Percentiles rank a stretch among this genome's conserved stretches.
Conservation (phyloP, 768 basidiomycete species). For the Leccinum uliginosum region DNA sequence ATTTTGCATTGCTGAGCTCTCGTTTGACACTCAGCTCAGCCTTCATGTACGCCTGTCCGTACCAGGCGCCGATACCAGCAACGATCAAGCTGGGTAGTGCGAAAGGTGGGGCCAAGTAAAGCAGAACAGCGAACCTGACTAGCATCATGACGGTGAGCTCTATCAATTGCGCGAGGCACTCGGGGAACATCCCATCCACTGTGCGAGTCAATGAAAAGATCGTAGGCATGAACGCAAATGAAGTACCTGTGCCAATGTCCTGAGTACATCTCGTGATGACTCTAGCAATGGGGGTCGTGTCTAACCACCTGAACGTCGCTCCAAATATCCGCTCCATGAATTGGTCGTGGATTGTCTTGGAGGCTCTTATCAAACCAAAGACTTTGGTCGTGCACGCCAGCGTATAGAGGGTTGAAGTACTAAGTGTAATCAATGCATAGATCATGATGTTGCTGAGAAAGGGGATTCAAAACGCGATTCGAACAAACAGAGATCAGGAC, state of each 20-base stretch:
- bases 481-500: not conserved
- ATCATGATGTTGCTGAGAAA: constrained; percentile 44
- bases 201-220: not conserved
- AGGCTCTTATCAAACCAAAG: constrained; percentile 48
- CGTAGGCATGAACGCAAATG: not conserved
- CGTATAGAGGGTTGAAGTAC: constrained; percentile 30
- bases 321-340: constrained; percentile 53
- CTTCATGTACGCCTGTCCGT: constrained; percentile 41
- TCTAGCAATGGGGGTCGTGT: constrained; percentile 32
- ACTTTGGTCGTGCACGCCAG: constrained; percentile 36
- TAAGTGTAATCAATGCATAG: constrained; percentile 36
- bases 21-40: constrained; percentile 36
- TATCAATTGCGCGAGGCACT: not conserved
- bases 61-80: constrained; percentile 27
- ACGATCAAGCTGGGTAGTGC: constrained; percentile 22
- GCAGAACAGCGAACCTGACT: not conserved
- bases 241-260: constrained; percentile 41
- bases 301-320: constrained; percentile 59
- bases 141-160: constrained; percentile 8
- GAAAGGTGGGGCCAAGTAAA: constrained; percentile 18
- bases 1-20: constrained; percentile 24
- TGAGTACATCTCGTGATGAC: constrained; percentile 36
- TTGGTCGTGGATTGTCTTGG: constrained; percentile 46
- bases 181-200: constrained; percentile 11
- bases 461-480: not conserved